phyloP scores from a whole-genome alignment of 139 green algal species.

The Closterium sp. region DNA sequence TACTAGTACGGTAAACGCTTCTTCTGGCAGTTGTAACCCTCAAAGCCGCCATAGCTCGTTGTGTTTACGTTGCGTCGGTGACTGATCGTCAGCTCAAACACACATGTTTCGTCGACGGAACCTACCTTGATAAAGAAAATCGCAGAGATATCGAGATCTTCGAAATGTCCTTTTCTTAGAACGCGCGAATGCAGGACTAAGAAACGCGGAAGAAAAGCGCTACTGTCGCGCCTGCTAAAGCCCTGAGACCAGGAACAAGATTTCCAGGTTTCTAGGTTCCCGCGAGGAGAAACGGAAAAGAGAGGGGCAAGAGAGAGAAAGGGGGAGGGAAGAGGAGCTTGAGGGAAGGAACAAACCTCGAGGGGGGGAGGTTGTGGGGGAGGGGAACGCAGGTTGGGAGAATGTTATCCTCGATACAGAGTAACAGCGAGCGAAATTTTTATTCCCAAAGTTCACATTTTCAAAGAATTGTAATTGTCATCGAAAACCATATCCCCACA shows the following conservation, averaged over 20 bases:
- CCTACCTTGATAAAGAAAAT: neutral
- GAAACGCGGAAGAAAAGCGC: neutral
- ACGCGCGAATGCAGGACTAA: neutral
- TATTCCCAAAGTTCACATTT: too few relatives aligned
- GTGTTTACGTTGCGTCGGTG: neutral
- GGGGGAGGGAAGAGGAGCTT: neutral
- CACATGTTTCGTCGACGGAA: neutral
- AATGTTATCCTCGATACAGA: neutral
- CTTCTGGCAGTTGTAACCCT: neutral
- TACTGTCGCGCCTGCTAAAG: neutral
- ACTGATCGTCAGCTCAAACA: too few relatives aligned
- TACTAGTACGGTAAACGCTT: neutral
- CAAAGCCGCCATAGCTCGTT: neutral
- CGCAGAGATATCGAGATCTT: neutral
- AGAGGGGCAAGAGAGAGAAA: neutral
- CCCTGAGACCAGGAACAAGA: neutral
- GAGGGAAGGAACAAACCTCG: neutral
- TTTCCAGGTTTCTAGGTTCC: neutral
- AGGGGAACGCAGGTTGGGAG: neutral
- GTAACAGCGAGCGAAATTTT: too few relatives aligned
- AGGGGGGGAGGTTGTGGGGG: neutral
- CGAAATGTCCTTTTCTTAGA: neutral
- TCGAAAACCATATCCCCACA: too few relatives aligned
- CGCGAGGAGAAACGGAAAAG: neutral
- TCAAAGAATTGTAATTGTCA: too few relatives aligned